phyloP scores from a whole-genome alignment of 495 filamentous ascomycete genomes.

The Penicillium silybi region DNA sequence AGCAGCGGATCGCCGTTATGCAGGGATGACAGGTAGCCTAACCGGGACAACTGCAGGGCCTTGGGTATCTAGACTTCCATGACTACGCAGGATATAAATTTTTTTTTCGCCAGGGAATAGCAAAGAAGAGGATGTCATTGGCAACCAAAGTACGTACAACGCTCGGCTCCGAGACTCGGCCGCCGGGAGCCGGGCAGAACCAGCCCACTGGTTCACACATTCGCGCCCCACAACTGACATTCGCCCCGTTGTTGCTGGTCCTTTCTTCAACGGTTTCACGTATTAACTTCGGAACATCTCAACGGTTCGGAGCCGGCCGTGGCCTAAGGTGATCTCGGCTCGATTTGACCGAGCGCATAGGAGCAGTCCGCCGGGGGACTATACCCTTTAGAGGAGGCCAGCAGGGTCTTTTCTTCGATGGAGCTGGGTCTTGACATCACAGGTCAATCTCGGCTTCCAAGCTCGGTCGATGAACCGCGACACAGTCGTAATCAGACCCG shows the following conservation, averaged over 20 bases:
- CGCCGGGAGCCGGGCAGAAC: slow-evolving; percentile 16
- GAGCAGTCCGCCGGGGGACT: not conserved
- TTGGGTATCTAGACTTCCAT: not conserved
- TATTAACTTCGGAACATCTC: slow-evolving; percentile 3
- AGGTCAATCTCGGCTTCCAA: slow-evolving; percentile 12
- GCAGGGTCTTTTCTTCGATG: not conserved
- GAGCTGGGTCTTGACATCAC: slow-evolving; percentile 17
- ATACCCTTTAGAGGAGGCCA: not conserved
- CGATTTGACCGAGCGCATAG: slow-evolving; percentile 17
- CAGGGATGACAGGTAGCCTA: not conserved
- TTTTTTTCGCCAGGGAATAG: slow-evolving; percentile 7
- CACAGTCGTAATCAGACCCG: slow-evolving; percentile 14
- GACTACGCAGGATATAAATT: slow-evolving; percentile 4
- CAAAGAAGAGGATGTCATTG: not conserved
- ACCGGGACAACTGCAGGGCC: not conserved
- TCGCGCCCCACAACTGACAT: slow-evolving; percentile 12
- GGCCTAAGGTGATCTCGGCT: slow-evolving; percentile 34
- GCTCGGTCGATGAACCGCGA: slow-evolving; percentile 8
- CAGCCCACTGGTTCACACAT: slow-evolving; percentile 7
- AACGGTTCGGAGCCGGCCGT: slow-evolving; percentile 31
- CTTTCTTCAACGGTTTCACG: slow-evolving; percentile 18
- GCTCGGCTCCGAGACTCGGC: slow-evolving; percentile 34
- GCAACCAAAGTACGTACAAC: not conserved
- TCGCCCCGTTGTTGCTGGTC: slow-evolving; percentile 7
- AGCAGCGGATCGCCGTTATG: slow-evolving; percentile 2